Conservation (phyloP, 1,284 basidiomycete species). For the Sanghuangporus sanghuang region DNA sequence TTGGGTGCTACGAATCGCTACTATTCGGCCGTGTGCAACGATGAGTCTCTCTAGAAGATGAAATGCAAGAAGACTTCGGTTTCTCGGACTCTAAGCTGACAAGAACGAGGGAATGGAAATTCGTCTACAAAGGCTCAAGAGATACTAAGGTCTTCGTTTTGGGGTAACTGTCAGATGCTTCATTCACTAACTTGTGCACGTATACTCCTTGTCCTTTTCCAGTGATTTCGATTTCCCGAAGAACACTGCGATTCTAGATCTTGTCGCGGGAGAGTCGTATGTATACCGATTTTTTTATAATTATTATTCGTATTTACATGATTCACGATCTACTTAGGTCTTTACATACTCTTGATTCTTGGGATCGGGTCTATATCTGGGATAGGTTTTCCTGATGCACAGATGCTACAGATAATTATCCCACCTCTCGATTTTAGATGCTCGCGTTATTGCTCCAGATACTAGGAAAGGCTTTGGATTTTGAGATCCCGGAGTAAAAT, state of each 20-base stretch:
- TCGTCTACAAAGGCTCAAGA: conserved; percentile 67
- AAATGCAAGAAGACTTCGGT: conserved; percentile 72
- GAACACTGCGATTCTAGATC: conserved; percentile 56
- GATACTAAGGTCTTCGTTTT: conserved; percentile 67
- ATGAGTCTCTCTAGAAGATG: conserved; percentile 77
- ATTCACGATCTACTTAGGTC: conserved; percentile 44
- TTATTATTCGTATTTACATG: no score
- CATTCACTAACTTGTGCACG: neutral
- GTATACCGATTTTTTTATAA: conserved; percentile 21
- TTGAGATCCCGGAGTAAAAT: conserved; percentile 44
- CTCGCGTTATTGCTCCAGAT: conserved; percentile 34
- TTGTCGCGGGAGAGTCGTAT: conserved; percentile 79
- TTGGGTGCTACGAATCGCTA: conserved; percentile 54
- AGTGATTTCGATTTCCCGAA: conserved; percentile 49
- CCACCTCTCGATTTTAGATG: conserved; percentile 39
- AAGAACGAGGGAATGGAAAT: conserved; percentile 69
- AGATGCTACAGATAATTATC: neutral
- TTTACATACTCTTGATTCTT: conserved; percentile 73
- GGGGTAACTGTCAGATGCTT: conserved; percentile 54
- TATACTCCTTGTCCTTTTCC: neutral
- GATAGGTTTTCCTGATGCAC: conserved; percentile 37
- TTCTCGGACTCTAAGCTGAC: conserved; percentile 66
- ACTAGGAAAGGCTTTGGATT: conserved; percentile 43
- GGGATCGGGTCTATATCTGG: conserved; percentile 76
- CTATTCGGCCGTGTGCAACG: conserved; percentile 55